phyloP scores from a whole-genome alignment of 176 grass and related monocot genomes.

The Oryza glumipatula region DNA sequence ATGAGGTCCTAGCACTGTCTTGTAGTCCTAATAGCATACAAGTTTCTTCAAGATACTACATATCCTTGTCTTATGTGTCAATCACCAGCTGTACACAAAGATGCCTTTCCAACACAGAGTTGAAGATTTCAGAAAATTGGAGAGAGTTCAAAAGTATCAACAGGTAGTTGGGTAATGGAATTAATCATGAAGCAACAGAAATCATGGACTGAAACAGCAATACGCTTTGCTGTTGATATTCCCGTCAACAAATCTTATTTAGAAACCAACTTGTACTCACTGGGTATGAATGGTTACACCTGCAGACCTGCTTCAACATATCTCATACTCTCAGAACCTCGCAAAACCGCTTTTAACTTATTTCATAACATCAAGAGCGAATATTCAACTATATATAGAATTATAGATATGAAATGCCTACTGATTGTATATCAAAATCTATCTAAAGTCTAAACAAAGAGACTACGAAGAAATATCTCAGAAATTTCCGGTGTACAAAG shows the following conservation, averaged over 20 bases:
- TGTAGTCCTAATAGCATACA: conserved; percentile 29
- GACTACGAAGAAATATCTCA: neutral
- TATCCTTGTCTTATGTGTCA: neutral
- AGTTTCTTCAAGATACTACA: conserved; percentile 13
- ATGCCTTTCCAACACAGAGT: conserved; percentile 8
- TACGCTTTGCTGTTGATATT: neutral
- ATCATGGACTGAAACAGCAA: neutral
- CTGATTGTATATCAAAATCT: neutral
- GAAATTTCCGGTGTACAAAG: neutral
- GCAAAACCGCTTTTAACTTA: neutral
- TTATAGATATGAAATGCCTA: neutral
- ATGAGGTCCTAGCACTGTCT: conserved; percentile 32
- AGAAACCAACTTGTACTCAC: neutral
- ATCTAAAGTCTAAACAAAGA: conserved; percentile 13
- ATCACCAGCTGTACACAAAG: conserved; percentile 25
- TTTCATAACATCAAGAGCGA: neutral
- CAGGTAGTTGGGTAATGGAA: neutral
- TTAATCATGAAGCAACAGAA: neutral
- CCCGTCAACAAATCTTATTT: neutral
- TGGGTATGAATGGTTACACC: neutral
- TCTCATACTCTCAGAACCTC: neutral
- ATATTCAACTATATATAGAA: neutral
- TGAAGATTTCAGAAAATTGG: neutral
- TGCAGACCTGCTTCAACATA: neutral
- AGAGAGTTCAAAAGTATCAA: neutral